These are phyloP conservation scores for Helianthus tuberosus DNA, from an alignment of 129 eudicot genomes.

Conservation along the genomic window DNA sequence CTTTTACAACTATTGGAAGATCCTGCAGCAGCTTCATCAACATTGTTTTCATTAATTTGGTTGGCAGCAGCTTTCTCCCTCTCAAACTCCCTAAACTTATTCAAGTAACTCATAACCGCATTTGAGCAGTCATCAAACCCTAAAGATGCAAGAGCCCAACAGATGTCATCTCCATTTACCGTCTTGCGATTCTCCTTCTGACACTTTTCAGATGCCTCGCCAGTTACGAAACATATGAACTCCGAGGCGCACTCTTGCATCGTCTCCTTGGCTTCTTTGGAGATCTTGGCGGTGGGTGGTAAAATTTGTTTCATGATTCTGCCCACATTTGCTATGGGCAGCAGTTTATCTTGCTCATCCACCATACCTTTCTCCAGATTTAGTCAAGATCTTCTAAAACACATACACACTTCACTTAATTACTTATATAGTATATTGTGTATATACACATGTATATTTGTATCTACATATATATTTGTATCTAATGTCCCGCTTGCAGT, in stretches of 20 bases:
- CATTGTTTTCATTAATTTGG: no score
- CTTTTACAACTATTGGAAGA: no score
- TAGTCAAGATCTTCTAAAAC: slow-evolving; percentile 16
- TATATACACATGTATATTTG: not conserved
- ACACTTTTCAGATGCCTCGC: slow-evolving; percentile 64
- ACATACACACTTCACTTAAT: slow-evolving; percentile 21
- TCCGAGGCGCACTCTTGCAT: slow-evolving; percentile 63
- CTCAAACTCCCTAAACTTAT: slow-evolving; percentile 41
- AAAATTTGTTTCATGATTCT: slow-evolving; percentile 54
- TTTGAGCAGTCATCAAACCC: slow-evolving; percentile 55
- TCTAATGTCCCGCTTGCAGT: no score
- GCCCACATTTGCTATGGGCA: slow-evolving; percentile 60
- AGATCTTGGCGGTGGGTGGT: slow-evolving; percentile 57
- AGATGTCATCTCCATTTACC: slow-evolving; percentile 58
- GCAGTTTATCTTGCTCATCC: slow-evolving; percentile 48
- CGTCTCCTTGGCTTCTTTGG: slow-evolving; percentile 62
- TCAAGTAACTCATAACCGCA: slow-evolving; percentile 39
- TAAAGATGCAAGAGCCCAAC: slow-evolving; percentile 56
- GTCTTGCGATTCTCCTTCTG: slow-evolving; percentile 65
- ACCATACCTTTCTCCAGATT: slow-evolving; percentile 28
- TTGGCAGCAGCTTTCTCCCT: slow-evolving; percentile 31
- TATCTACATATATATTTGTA: not conserved
- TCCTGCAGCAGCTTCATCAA: no score
- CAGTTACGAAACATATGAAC: slow-evolving; percentile 59
- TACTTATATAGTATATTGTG: no score